phyloP scores from a whole-genome alignment of 192 early-diverging fungal genomes.

The Cladochytrium replicatum region DNA sequence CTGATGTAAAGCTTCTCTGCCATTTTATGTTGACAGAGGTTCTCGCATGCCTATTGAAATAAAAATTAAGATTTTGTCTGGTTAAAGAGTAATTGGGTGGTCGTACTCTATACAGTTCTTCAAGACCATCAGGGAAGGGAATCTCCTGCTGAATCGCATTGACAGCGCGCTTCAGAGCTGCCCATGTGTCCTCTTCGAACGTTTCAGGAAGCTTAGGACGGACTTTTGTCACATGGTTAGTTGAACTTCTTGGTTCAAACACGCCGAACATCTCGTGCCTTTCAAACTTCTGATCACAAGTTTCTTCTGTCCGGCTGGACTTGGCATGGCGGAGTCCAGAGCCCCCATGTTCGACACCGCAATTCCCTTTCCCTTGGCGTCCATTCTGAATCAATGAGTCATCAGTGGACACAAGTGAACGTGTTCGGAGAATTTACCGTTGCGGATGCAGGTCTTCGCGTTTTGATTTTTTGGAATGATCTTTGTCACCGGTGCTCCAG shows the following conservation, averaged over 20 bases:
- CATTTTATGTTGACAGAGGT: constrained; percentile 67
- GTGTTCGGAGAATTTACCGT: no score
- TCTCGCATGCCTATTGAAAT: constrained; percentile 47
- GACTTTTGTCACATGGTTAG: constrained; percentile 13
- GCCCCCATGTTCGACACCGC: no score
- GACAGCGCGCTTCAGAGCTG: constrained; percentile 55
- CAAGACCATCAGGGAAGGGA: constrained; percentile 58
- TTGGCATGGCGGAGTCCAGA: no score
- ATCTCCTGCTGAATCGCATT: constrained; percentile 56
- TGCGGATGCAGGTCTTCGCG: no score
- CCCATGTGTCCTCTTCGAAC: constrained; percentile 57
- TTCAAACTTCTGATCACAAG: constrained; percentile 54
- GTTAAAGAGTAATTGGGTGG: background rate
- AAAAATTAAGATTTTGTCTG: background rate
- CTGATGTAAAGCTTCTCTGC: constrained; percentile 49
- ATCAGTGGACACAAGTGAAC: no score
- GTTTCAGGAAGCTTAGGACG: constrained; percentile 49
- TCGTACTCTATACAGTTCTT: constrained; percentile 66
- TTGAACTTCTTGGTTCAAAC: background rate
- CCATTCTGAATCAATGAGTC: no score
- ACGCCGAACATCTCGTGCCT: constrained; percentile 17
- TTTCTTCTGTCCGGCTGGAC: no score
- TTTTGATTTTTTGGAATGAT: no score
- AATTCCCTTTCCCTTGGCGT: no score
- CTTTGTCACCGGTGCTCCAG: no score